Conservation (phyloP, 495 filamentous ascomycete genomes). For the Penicillium crystallinum region DNA sequence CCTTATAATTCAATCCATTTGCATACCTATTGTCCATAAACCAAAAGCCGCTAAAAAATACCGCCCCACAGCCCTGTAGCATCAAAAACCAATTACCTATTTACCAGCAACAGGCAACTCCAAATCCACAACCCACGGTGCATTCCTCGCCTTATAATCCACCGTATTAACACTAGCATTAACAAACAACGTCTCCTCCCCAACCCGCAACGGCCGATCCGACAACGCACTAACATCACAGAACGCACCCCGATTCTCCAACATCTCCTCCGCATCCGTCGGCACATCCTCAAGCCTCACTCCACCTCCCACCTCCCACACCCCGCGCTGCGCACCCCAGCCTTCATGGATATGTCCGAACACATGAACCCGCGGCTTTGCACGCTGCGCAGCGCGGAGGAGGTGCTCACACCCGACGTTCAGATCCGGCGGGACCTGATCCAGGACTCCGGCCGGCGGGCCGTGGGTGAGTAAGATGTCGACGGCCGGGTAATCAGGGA, state of each 20-base stretch:
- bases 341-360: slow-evolving; percentile 66
- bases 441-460: slow-evolving; percentile 57
- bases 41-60: no score
- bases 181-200: slow-evolving; percentile 62
- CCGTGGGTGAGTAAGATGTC: slow-evolving; percentile 74
- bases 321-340: slow-evolving; percentile 60
- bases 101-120: slow-evolving; percentile 41
- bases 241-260: slow-evolving; percentile 39
- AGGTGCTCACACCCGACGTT: slow-evolving; percentile 48
- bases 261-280: slow-evolving; percentile 34
- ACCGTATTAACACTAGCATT: slow-evolving; percentile 62
- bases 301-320: slow-evolving; percentile 39
- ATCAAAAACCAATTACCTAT: no score
- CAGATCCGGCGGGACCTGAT: slow-evolving; percentile 31
- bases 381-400: slow-evolving; percentile 36
- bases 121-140: slow-evolving; percentile 61
- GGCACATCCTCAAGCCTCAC: slow-evolving; percentile 22
- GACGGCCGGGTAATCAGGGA: slow-evolving; percentile 44
- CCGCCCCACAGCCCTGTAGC: no score
- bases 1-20: no score
- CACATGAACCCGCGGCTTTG: slow-evolving; percentile 48
- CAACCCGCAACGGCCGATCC: slow-evolving; percentile 33
- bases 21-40: no score
- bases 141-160: slow-evolving; percentile 46
- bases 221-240: slow-evolving; percentile 36